Base-by-base conservation (phyloP, 768 basidiomycete species). In the Cystobasidium ongulense region DNA sequence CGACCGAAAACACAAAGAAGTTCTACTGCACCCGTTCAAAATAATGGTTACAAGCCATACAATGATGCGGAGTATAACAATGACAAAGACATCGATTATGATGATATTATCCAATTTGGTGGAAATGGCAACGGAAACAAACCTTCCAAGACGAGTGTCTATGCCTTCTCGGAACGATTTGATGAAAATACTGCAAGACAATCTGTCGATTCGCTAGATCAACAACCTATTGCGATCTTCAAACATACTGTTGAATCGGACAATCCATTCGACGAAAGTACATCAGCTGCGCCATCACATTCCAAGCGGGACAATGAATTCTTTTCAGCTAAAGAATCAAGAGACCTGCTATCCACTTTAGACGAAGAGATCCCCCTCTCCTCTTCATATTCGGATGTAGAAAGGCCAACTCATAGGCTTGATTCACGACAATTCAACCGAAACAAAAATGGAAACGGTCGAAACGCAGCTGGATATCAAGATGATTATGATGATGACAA, bases 261-360 rank as follows among this genome's bases (percentile, higher is more conserved):
- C 33, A 67, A 67, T 52, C 65, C 65, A 4, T 67, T 67, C 65
- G 65, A 67, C 21, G 65, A 67, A 29, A 21, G 11, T 5, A 27
- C 25, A 27, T 27, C 57, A 29, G 57, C 57, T 59, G 21, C 46
- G 3, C 15, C 18, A 50, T 3, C 46, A 3, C n/a, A 11, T 50
- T 50, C 46, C 15, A 50, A 50, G 46, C 46, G 46, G 15, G 46
- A 50, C 21, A 50, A 50, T 21, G 46, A 50, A 21, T 50, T 27
- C 63, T 67, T 50, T n/a, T 15, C 43, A 3, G 23, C 65, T 4
- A 31, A 5, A 29, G 65, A 39, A 52, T 29, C 38, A 25, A 41
- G 43, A 25, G 65, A 67, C 31, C 38, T 67, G 21, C 65, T 67
- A 1, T 25, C 38, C 13, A 29, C 38, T 18, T 43, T 50, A 1